Base-by-base conservation (phyloP, 2,329 filamentous ascomycete genomes). In the Cytospora paraplurivora region DNA sequence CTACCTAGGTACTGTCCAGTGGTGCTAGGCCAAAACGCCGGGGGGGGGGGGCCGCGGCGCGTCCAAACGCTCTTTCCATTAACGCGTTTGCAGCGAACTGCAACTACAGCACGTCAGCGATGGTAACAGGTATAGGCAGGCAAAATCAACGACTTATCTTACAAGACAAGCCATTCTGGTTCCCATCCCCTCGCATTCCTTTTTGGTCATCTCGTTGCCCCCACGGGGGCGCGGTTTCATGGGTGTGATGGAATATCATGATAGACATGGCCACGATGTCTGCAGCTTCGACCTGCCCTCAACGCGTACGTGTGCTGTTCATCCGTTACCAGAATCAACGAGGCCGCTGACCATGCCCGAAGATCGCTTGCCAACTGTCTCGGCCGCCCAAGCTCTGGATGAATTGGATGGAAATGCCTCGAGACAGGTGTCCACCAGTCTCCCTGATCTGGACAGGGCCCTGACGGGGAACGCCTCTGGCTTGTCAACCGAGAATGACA, bases 291-390 rank as follows among this genome's bases (percentile, higher is more conserved):
- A 84, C 68, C 75, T 81, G 52, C 73, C 79, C 35, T 78, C 78
- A 58, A 82, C 82, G 35, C 83, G 84, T 86, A 69, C 70, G 82
- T 77, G 12, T 53, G 17, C 21, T 37, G 27, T 32, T 68, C 69
- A 32, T 34, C 50, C 32, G 33, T 61, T 49, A 21, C 50, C 19
- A 21, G 41, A 21, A 4, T 27, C 54, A 59, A 63, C 55, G 47
- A 50, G 37, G 10, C 12, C 59, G 41, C 56, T 65, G 66, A 49
- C 34, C 33, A 27, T 53, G 35, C 34, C 19, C 49, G 27, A 69
- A 93, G 90, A 93, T 77, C 86, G 91, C 58, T 79, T 94, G 59
- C 88, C 91, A 41, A 92, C 91, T 1, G 82, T 93, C 56, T 91
- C 89, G 19, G 91, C 90, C 35, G 89, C 89, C 1, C 84, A 92